Conservation (phyloP, 306 rosid species). For the Acmispon strigosus region DNA sequence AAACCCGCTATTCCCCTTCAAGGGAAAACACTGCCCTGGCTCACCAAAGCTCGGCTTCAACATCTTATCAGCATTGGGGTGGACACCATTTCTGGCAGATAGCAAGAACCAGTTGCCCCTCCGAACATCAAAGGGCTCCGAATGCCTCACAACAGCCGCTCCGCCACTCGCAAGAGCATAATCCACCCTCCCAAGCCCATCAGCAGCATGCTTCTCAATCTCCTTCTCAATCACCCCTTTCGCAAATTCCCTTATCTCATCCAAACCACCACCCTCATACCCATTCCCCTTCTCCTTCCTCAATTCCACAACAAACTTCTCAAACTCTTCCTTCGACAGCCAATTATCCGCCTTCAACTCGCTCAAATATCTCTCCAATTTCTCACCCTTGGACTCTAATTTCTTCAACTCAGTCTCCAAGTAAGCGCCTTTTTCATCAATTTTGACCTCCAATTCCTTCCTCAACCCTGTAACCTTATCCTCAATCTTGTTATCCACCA, state of each 20-base stretch:
- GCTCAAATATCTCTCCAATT: slow-evolving; percentile 48
- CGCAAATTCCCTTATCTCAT: slow-evolving; percentile 68
- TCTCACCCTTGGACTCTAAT: slow-evolving; percentile 47
- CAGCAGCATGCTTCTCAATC: slow-evolving; percentile 85
- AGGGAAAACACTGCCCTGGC: slow-evolving; percentile 87
- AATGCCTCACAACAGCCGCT: slow-evolving; percentile 61
- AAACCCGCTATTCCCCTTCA: slow-evolving; percentile 78
- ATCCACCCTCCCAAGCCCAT: slow-evolving; percentile 85
- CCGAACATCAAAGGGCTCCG: slow-evolving; percentile 40
- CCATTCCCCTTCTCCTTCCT: slow-evolving; percentile 34
- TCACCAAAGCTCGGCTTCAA: slow-evolving; percentile 92
- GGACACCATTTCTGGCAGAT: slow-evolving; percentile 35
- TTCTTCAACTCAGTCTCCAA: slow-evolving; percentile 42
- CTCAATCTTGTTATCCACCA: slow-evolving; percentile 69
- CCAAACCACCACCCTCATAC: slow-evolving; percentile 45
- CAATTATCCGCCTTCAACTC: slow-evolving; percentile 54
- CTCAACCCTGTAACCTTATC: slow-evolving; percentile 55
- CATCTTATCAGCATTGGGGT: slow-evolving; percentile 60
- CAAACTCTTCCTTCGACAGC: slow-evolving; percentile 73
- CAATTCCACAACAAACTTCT: slow-evolving; percentile 49
- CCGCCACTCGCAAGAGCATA: slow-evolving; percentile 73
- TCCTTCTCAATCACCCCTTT: slow-evolving; percentile 62
- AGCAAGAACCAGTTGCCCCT: slow-evolving; percentile 48
- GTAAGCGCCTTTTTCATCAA: slow-evolving; percentile 44
- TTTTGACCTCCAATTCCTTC: slow-evolving; percentile 44